Percentiles rank a stretch among this genome's conserved stretches.
Evolutionary conservation across 2,329 filamentous ascomycete species (phyloP).

Genomic region (Talaromyces sp.): DNA sequence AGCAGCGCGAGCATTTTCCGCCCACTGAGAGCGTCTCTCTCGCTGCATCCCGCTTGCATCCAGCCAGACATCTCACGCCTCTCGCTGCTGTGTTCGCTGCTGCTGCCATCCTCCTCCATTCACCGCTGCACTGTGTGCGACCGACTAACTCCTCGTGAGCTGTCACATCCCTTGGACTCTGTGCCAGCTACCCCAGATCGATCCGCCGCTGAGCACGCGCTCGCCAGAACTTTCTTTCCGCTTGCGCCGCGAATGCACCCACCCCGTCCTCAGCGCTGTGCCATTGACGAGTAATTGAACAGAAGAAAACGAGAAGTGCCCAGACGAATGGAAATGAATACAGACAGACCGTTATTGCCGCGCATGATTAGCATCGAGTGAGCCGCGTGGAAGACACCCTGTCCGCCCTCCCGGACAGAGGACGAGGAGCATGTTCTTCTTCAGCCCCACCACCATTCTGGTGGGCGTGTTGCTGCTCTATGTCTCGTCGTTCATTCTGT

Average conservation of each 20-base stretch:
- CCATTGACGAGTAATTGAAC: not conserved
- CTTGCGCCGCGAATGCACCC: not conserved
- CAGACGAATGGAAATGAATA: not conserved
- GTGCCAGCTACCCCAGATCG: not conserved
- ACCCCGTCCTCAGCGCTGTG: not conserved
- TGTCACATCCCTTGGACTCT: not conserved
- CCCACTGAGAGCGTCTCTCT: not conserved
- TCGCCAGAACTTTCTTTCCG: not conserved
- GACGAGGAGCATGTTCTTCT: constrained; percentile 37
- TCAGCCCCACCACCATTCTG: constrained; percentile 71
- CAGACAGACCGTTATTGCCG: not conserved
- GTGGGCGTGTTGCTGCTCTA: constrained; percentile 82
- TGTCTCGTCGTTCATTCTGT: constrained; percentile 84
- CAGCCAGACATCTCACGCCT: not conserved
- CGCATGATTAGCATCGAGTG: constrained; percentile 6
- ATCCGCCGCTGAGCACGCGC: not conserved
- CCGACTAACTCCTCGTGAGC: not conserved
- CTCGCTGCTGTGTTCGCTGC: not conserved
- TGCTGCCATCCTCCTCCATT: not conserved
- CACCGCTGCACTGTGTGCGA: not conserved
- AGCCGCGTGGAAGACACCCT: constrained; percentile 1
- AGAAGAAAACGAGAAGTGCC: not conserved
- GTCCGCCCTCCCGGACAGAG: not conserved
- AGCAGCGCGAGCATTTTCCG: not conserved
- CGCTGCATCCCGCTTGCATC: not conserved